Percentiles rank a stretch among this genome's conserved stretches.
Conservation (phyloP, 1,139 yeast genomes). For the Pichia sp. region DNA sequence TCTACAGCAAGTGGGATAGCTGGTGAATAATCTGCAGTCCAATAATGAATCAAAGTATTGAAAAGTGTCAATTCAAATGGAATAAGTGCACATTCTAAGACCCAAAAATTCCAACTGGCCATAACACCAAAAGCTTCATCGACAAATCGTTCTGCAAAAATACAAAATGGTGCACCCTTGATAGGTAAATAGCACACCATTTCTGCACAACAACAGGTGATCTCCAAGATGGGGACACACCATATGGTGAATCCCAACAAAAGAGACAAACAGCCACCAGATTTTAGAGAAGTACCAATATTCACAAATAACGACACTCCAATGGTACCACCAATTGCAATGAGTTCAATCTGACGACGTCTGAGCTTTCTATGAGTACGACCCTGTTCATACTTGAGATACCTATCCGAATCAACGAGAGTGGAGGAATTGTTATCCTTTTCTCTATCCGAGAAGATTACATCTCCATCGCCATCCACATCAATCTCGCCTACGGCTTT, state of each 20-base stretch:
- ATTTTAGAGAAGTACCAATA: slow-evolving; percentile 58
- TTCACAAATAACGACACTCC: slow-evolving; percentile 78
- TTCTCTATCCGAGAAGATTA: too few species aligned
- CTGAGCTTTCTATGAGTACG: slow-evolving; percentile 16
- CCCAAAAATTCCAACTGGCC: slow-evolving; percentile 45
- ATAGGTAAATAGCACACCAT: slow-evolving; percentile 49
- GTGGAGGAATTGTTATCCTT: slow-evolving; percentile 3
- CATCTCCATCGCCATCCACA: too few species aligned
- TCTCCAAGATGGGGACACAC: slow-evolving; percentile 35
- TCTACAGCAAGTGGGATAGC: slow-evolving; percentile 44
- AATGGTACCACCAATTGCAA: slow-evolving; percentile 79
- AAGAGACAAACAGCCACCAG: slow-evolving; percentile 75
- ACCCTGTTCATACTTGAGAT: slow-evolving; percentile 14
- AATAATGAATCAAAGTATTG: slow-evolving; percentile 45
- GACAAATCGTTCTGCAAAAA: slow-evolving; percentile 48
- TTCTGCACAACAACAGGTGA: slow-evolving; percentile 46
- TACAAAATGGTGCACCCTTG: slow-evolving; percentile 42
- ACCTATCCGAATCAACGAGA: background rate
- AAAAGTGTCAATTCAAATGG: slow-evolving; percentile 53
- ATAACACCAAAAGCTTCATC: slow-evolving; percentile 50
- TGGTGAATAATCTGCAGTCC: slow-evolving; percentile 47
- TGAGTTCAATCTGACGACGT: slow-evolving; percentile 53
- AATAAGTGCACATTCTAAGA: slow-evolving; percentile 45
- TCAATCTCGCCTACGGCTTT: background rate
- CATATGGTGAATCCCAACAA: slow-evolving; percentile 57